Evolutionary conservation across 257 asterid species (phyloP).

Genomic region (Solanum okadae): DNA sequence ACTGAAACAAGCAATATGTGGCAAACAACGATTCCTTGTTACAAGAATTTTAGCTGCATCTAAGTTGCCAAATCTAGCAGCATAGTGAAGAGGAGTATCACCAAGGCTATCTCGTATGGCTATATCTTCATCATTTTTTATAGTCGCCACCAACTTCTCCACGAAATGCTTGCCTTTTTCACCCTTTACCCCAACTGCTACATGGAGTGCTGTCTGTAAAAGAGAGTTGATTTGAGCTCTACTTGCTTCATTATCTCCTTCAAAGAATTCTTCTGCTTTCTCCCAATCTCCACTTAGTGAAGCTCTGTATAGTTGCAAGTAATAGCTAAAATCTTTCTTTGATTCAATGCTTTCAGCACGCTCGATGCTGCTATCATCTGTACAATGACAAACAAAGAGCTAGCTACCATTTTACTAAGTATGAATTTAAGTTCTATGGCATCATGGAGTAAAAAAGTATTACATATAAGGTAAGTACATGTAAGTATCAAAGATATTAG

Average conservation of each 20-base stretch:
- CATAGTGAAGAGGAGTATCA: slow-evolving; percentile 19
- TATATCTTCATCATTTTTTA: accelerated
- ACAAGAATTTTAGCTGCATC: background rate
- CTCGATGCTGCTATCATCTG: background rate
- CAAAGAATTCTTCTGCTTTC: background rate
- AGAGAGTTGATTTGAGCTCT: background rate
- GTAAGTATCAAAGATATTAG: background rate
- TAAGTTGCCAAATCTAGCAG: slow-evolving; percentile 19
- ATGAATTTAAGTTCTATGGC: background rate
- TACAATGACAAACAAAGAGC: background rate
- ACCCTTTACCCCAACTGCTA: background rate
- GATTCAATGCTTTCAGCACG: background rate
- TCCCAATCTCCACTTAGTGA: slow-evolving; percentile 2
- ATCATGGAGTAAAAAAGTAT: background rate
- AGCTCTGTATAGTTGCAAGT: background rate
- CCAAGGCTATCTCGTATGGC: background rate
- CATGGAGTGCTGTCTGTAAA: background rate
- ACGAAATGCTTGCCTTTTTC: background rate
- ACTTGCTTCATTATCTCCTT: background rate
- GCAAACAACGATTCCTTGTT: slow-evolving; percentile 2
- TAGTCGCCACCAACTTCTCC: background rate
- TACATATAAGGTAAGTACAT: background rate
- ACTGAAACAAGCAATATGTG: slow-evolving; percentile 1
- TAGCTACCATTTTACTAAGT: background rate
- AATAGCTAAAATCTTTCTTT: background rate